These are phyloP conservation scores for Penicillium sp. DNA, from an alignment of 2,329 filamentous ascomycete species.

Conservation along the genomic window DNA sequence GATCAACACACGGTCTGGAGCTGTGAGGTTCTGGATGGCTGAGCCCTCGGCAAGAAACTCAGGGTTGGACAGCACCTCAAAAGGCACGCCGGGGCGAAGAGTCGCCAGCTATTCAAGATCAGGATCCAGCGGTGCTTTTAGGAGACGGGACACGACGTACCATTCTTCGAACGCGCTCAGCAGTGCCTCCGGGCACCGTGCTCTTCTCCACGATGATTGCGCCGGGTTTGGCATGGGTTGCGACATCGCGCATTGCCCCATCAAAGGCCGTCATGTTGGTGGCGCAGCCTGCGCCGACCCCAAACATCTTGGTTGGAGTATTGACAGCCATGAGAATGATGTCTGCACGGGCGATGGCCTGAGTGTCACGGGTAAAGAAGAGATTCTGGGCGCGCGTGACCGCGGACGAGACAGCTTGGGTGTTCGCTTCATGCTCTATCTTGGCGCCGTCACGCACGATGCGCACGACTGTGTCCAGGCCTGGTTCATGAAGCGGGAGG, in stretches of 20 bases:
- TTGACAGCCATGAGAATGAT: slow-evolving; percentile 75
- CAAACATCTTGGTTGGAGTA: slow-evolving; percentile 72
- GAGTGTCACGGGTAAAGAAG: slow-evolving; percentile 67
- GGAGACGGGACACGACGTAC: slow-evolving; percentile 44
- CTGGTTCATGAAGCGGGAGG: slow-evolving; percentile 74
- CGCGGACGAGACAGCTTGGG: slow-evolving; percentile 11
- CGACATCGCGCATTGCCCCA: slow-evolving; percentile 65
- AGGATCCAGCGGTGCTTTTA: not conserved
- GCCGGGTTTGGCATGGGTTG: slow-evolving; percentile 62
- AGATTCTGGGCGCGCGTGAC: slow-evolving; percentile 60
- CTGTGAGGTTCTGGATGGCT: slow-evolving; percentile 67
- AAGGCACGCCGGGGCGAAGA: slow-evolving; percentile 60
- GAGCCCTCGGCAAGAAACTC: slow-evolving; percentile 79
- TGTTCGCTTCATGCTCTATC: not conserved
- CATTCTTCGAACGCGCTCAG: slow-evolving; percentile 66
- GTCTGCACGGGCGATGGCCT: slow-evolving; percentile 65
- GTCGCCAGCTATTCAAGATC: slow-evolving; percentile 21
- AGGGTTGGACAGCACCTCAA: slow-evolving; percentile 77
- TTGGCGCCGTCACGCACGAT: slow-evolving; percentile 39
- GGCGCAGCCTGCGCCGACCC: slow-evolving; percentile 67
- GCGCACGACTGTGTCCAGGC: slow-evolving; percentile 65
- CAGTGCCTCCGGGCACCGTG: slow-evolving; percentile 74
- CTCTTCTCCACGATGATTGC: slow-evolving; percentile 80
- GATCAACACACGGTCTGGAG: slow-evolving; percentile 72
- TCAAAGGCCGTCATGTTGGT: slow-evolving; percentile 73